Base-by-base conservation (phyloP, 257 asterid genomes). In the Primulina huaijiensis region DNA sequence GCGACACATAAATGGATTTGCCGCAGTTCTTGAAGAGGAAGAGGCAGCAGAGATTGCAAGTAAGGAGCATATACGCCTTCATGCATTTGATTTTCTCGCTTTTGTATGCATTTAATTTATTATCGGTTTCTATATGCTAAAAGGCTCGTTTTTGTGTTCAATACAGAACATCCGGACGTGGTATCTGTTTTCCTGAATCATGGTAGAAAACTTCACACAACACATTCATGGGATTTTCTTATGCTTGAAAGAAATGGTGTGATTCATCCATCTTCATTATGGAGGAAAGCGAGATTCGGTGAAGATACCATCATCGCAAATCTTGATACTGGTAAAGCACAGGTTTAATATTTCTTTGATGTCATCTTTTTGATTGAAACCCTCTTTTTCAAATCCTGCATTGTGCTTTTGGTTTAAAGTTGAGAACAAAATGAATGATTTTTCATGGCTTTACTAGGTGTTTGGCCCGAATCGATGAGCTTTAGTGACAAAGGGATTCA, bases 381-480 rank as follows among this genome's bases (percentile, higher is more conserved):
- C 19, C 53, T 25, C 53, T 17, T 68, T 38, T 34, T 8, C 21
- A 35, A 40, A 23, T 62, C 60, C 56, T 70, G 30, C 34, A 53
- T 50, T 62, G 55, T 37, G 50, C 65, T 56, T 72, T 20, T 25
- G 61, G 21, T 65, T 37, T 69, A 5, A 72, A 56, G 55, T 57
- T 35, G 37, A 71, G 52, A 38, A 59, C 17, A 65, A 21, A 21
- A 23, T 60, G 11, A 53, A 43, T 61, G 25, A 19, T 57, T 29
- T 43, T 21, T 55, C n/a, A 19, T 75, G 59, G 29, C 8, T 64
- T 69, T 71, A 6, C 10, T 30, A 87, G 96, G 97, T 60, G 96
- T 83, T 31, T 89, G 96, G 97, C 96, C 95, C 1, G 96, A 89
- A 72, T 87, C 97, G 31, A 23, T 72, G 82, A 90, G 98, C 84